A percentile compares a stretch with the other conserved stretches of the same genome.
phyloP scores from a whole-genome alignment of 148 eudicot genomes.

The Hydrangea macrophylla region DNA sequence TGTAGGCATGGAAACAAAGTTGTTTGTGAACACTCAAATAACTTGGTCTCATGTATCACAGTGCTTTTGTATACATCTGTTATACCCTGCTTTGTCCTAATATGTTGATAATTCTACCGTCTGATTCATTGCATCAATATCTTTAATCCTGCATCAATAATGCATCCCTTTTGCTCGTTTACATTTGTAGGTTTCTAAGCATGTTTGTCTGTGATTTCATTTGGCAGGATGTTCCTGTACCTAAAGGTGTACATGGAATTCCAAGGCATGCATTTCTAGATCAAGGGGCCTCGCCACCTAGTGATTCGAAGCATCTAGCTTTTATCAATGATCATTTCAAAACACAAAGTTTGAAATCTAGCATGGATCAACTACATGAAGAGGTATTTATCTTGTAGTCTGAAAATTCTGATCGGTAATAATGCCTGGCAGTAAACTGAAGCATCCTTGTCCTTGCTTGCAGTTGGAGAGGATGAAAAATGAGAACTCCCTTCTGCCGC shows the following conservation, averaged over 20 bases:
- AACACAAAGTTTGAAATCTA: constrained; percentile 51
- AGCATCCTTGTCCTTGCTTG: constrained; percentile 17
- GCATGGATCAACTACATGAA: constrained; percentile 75
- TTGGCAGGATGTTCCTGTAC: constrained; percentile 39
- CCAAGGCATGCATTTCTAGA: constrained; percentile 20
- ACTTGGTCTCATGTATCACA: no score
- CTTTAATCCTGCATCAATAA: neutral
- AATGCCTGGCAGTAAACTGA: neutral
- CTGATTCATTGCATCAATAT: no score
- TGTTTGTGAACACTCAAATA: no score
- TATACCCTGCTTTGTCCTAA: neutral
- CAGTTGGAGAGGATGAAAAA: constrained; percentile 91
- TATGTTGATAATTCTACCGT: no score
- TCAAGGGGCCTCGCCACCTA: constrained; percentile 16
- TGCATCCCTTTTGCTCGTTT: neutral
- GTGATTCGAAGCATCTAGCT: constrained; percentile 31
- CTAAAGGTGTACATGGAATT: constrained; percentile 24
- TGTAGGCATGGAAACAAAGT: no score
- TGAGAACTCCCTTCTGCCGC: constrained; percentile 49
- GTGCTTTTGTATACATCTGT: no score
- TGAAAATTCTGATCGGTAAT: neutral
- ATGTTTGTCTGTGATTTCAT: neutral
- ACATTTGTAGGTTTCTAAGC: neutral
- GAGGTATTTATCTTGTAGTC: constrained; percentile 51
- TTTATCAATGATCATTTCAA: constrained; percentile 37